Base-by-base conservation (phyloP, 2,329 filamentous ascomycete species). In the Tolypocladium amazonense region DNA sequence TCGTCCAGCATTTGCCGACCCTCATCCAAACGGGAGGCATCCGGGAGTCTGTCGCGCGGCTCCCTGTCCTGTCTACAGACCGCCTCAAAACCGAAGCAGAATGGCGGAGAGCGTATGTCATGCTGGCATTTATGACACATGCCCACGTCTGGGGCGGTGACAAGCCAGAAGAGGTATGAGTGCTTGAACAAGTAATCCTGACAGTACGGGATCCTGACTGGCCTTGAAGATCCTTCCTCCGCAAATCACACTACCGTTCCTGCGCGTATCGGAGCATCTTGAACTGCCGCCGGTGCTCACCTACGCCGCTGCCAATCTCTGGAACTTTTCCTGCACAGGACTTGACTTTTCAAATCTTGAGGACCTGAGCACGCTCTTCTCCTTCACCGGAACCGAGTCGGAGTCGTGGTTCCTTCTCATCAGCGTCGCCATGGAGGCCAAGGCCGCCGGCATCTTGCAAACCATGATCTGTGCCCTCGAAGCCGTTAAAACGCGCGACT, bases 361-460 rank as follows among this genome's bases (percentile, higher is more conserved):
- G 61, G 85, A 88, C 57, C 78, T 97, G 14, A 78, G 81, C 25
- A 88, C 87, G 0, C 79, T 92, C 12, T 82, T 88, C 68, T 95
- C 92, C 15, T 94, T 96, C 68, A 97, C 92, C 5, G 92, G 91
- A 33, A 94, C 90, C 9, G 76, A 88, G 57, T 92, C 95, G 65
- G 93, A 97, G 73, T 91, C 92, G 66, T 97, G 93, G 93, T 97
- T 97, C 75, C 92, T 92, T 66, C 79, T 94, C 43, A 82, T 97
- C 62, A 96, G 90, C 0, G 88, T 94, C 0, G 92, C 92, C 23
- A 95, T 97, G 71, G 93, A 97, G 75, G 88, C 90, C 39, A 82
- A 86, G 55, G 91, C 88, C 0, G 92, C 87, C 0, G 78, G 81
- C 0, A 84, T 90, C 39, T 86, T 97, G 60, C 88, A 90, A 0